Base-by-base conservation (phyloP, 2,329 filamentous ascomycete species). In the Colletotrichum gloeosporioides region DNA sequence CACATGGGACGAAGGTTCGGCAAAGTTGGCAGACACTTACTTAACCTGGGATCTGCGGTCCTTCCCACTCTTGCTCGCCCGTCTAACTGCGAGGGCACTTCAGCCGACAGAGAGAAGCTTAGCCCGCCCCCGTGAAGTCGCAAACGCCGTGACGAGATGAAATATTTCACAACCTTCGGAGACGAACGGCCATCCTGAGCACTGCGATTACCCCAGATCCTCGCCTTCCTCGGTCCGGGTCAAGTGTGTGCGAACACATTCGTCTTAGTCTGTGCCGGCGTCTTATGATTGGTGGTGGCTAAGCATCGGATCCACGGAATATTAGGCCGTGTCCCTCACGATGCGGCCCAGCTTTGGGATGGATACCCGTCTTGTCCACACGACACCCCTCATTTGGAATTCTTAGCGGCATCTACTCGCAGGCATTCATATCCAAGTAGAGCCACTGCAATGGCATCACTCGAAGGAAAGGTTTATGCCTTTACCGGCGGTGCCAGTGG, bases 401-500 rank as follows among this genome's bases (percentile, higher is more conserved):
- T 39, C 34, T n/a, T 39, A 25, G 10, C 18, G 36, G n/a, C 62
- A 44, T 64, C 8, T 18, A 16, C 22, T 44, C 62, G 8, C 34
- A 64, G 9, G 8, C 18, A 8, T 34, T 27, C 18, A 18, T 8
- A 22, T 27, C 15, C 22, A 16, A 44, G 25, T 10, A 25, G n/a
- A 22, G 7, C 29, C 6, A 12, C 18, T 22, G 22, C 25, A 25
- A 84, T 84, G 82, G 80, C 63, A 36, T 73, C 81, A 25, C 80
- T 84, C 6, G 55, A 77, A 16, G 82, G 81, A 27, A 84, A 84
- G 53, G 82, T 84, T 6, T 83, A 79, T 66, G 81, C 81, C 70
- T 78, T 84, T 55, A 84, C 82, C 6, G 83, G 83, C 44, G 83
- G 81, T 18, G 82, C 82, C 27, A 82, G 82, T 61, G 83, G 87